These are phyloP conservation scores for Cyberlindnera saturnus DNA, from an alignment of 805 yeast genomes.

Conservation along the genomic window DNA sequence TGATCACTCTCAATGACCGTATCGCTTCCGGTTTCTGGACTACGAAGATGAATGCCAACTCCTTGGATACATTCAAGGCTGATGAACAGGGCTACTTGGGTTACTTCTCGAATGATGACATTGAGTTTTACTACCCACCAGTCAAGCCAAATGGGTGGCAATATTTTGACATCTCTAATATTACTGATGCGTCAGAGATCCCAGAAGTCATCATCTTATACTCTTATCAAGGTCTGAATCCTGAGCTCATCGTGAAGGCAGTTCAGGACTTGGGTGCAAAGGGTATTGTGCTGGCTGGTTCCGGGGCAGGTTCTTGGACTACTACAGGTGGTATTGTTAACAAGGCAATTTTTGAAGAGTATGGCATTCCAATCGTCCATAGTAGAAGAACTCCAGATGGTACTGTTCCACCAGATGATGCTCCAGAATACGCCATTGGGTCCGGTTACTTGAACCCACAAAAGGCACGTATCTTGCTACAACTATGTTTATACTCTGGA, in stretches of 20 bases:
- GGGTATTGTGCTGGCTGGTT: conserved; percentile 59
- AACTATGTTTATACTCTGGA: conserved; percentile 40
- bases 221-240: conserved; percentile 53
- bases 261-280: conserved; percentile 37
- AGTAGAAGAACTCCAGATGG: conserved; percentile 66
- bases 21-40: conserved; percentile 63
- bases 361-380: conserved; percentile 47
- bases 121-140: conserved; percentile 58
- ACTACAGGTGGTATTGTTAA: conserved; percentile 40
- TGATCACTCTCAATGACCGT: conserved; percentile 60
- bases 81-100: conserved; percentile 66
- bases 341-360: conserved; percentile 28
- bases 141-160: conserved; percentile 35
- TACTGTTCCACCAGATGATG: conserved; percentile 48
- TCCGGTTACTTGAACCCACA: conserved; percentile 63
- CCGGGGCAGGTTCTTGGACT: conserved; percentile 59
- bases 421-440: conserved; percentile 38
- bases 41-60: conserved; percentile 62
- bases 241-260: conserved; percentile 39
- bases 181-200: conserved; percentile 17
- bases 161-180: conserved; percentile 28
- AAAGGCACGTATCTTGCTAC: conserved; percentile 52
- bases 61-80: conserved; percentile 61
- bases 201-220: conserved; percentile 49
- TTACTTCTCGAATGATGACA: conserved; percentile 57